Evolutionary conservation across 805 yeast species (phyloP).

Genomic region (Metschnikowia vanudenii): DNA sequence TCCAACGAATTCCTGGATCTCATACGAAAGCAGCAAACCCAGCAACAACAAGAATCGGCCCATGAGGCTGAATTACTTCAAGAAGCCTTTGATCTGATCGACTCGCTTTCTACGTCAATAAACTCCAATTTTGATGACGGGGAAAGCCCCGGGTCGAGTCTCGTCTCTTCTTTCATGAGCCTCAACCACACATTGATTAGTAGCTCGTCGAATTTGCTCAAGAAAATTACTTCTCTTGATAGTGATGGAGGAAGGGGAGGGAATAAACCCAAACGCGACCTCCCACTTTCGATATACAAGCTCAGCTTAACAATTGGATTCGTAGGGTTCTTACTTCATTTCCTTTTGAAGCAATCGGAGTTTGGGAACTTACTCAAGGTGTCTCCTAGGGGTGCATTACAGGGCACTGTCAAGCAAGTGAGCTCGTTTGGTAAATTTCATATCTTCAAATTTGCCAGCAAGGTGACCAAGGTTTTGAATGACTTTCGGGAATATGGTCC

Average conservation of each 20-base stretch:
- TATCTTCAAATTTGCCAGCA: not conserved
- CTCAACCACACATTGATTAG: slow-evolving; percentile 26
- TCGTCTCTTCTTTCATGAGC: slow-evolving; percentile 35
- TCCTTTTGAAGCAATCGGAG: slow-evolving; percentile 25
- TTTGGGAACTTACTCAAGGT: slow-evolving; percentile 2
- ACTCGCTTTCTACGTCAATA: slow-evolving; percentile 25
- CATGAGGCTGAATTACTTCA: slow-evolving; percentile 28
- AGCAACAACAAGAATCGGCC: slow-evolving; percentile 27
- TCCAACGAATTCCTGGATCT: slow-evolving; percentile 8
- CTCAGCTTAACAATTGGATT: slow-evolving; percentile 40
- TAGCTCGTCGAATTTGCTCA: slow-evolving; percentile 32
- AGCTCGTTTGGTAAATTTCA: not conserved
- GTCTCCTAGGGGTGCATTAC: not conserved
- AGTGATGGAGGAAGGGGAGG: slow-evolving; percentile 15
- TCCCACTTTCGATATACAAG: slow-evolving; percentile 24
- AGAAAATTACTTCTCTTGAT: slow-evolving; percentile 24
- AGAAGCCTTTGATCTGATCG: slow-evolving; percentile 23
- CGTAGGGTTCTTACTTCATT: slow-evolving; percentile 38
- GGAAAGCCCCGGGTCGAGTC: slow-evolving; percentile 19
- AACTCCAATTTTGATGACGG: slow-evolving; percentile 18
- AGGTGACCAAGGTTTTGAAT: slow-evolving; percentile 14
- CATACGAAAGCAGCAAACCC: slow-evolving; percentile 28
- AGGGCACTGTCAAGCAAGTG: not conserved
- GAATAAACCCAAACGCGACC: slow-evolving; percentile 1
- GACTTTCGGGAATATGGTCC: slow-evolving; percentile 21